Evolutionary conservation across 164 flowering plant genomes (phyloP).

Genomic region (grape (Vitis vinifera)): ASM3070453v1 NC_081807.1:21067501-21068000

Average conservation of each 20-base stretch:
- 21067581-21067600: too few species aligned
- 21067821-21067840: constrained; percentile 19
- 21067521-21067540: too few species aligned
- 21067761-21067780: not conserved
- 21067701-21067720: constrained; percentile 79
- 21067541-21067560: too few species aligned
- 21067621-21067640: not conserved
- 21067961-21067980: not conserved
- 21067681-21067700: constrained; percentile 71
- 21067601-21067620: not conserved
- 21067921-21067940: constrained; percentile 18
- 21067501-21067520: not conserved
- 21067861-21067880: constrained; percentile 73
- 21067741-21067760: not conserved
- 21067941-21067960: not conserved
- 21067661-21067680: constrained; percentile 86
- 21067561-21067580: too few species aligned
- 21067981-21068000: not conserved
- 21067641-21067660: constrained; percentile 28
- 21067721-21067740: constrained; percentile 30
- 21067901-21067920: constrained; percentile 90
- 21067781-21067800: not conserved
- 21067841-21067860: constrained; percentile 92
- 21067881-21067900: constrained; percentile 78
- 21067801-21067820: not conserved